A percentile compares a stretch with the other conserved stretches of the same genome.
Evolutionary conservation across 2,329 filamentous ascomycete genomes (phyloP).

Genomic region (Fusarium mangiferae): DNA sequence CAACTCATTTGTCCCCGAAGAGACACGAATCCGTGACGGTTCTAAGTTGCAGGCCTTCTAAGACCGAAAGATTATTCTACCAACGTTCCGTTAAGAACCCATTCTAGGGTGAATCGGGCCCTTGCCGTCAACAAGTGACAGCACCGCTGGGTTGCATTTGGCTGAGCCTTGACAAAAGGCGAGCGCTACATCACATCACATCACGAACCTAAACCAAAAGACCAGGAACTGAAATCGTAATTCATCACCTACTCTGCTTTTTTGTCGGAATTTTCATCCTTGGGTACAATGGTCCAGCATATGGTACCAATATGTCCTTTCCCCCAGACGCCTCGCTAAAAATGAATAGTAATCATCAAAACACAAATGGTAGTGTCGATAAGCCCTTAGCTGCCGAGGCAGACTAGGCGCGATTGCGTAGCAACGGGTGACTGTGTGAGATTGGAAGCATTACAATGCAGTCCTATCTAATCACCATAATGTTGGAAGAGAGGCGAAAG

Average conservation of each 20-base stretch:
- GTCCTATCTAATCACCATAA: constrained; percentile 60
- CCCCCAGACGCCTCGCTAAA: constrained; percentile 52
- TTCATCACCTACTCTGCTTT: constrained; percentile 44
- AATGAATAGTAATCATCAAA: constrained; percentile 31
- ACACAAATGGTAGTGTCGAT: constrained; percentile 32
- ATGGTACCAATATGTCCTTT: constrained; percentile 37
- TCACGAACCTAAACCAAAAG: constrained; percentile 14
- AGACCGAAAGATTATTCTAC: constrained; percentile 62
- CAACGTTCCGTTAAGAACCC: constrained; percentile 86
- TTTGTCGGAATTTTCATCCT: constrained; percentile 19
- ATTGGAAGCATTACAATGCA: constrained; percentile 1
- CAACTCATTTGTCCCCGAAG: constrained; percentile 47
- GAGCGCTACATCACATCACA: constrained; percentile 14
- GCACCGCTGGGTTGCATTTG: constrained; percentile 71
- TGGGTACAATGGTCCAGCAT: constrained; percentile 27
- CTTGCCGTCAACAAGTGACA: constrained; percentile 78
- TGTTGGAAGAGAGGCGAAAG: constrained; percentile 77
- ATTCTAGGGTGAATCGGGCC: constrained; percentile 74
- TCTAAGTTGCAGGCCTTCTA: constrained; percentile 53
- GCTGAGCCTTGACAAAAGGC: constrained; percentile 7
- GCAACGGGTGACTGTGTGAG: constrained; percentile 17
- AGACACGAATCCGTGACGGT: constrained; percentile 41
- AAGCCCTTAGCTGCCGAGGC: constrained; percentile 4
- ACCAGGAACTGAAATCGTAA: constrained; percentile 35
- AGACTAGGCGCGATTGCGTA: constrained; percentile 9